Conservation (phyloP, 257 asterid species). For the Solanum neorickii region DNA sequence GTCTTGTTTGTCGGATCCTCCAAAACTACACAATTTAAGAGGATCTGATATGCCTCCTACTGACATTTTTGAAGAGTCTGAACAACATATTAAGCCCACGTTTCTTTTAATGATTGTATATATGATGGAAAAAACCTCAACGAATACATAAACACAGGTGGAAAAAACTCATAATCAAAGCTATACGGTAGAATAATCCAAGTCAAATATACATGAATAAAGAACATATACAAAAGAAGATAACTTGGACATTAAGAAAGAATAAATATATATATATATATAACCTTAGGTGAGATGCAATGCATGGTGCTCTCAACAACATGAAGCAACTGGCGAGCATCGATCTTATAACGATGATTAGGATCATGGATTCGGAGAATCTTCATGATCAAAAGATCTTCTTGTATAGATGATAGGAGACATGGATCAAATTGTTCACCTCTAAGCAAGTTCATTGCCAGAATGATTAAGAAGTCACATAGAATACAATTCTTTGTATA, state of each 20-base stretch:
- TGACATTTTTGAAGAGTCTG: too few species aligned
- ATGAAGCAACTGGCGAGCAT: constrained; percentile 30
- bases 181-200: not conserved
- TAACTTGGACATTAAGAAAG: not conserved
- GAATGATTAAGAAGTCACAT: not conserved
- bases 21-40: not conserved
- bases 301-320: constrained; percentile 27
- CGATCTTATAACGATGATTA: constrained; percentile 34
- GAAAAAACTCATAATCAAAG: not conserved
- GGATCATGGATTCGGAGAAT: constrained; percentile 54
- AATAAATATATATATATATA: not conserved
- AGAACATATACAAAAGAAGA: not conserved
- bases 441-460: constrained; percentile 23
- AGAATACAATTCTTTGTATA: not conserved
- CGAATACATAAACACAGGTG: not conserved
- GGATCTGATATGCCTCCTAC: not conserved
- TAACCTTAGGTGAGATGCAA: constrained; percentile 23
- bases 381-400: constrained; percentile 38
- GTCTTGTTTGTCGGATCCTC: not conserved
- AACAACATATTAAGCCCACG: not conserved
- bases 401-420: constrained; percentile 15
- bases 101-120: not conserved
- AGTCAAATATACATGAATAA: not conserved
- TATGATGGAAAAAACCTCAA: not conserved
- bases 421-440: not conserved